phyloP scores from a whole-genome alignment of 208 protist genomes.

The Crithidia thermophila region DNA sequence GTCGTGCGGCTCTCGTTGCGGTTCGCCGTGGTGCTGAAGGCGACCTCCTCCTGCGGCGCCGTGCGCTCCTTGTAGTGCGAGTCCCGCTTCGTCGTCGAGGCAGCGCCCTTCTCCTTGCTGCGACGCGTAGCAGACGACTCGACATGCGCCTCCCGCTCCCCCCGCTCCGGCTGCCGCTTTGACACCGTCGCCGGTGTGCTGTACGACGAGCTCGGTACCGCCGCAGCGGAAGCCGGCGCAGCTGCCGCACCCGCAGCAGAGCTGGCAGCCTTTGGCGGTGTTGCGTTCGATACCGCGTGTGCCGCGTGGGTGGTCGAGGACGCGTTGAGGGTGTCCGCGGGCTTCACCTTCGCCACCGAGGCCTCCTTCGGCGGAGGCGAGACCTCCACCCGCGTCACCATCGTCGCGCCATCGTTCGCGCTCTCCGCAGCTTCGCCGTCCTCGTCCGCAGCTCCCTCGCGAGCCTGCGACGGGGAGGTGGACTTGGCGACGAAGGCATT shows the following conservation, averaged over 20 bases:
- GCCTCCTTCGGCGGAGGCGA: slow-evolving; percentile 17
- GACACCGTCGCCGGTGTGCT: slow-evolving; percentile 22
- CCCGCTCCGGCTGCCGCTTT: slow-evolving; percentile 8
- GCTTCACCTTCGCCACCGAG: background rate
- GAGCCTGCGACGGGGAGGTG: background rate
- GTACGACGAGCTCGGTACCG: background rate
- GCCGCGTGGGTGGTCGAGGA: background rate
- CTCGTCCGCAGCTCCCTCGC: background rate
- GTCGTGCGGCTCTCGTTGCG: background rate
- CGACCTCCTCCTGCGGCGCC: slow-evolving; percentile 2
- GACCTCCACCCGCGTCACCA: slow-evolving; percentile 17
- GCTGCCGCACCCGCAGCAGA: background rate
- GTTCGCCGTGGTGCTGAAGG: slow-evolving; percentile 3
- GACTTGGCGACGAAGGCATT: slow-evolving; percentile 5
- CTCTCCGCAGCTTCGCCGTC: background rate
- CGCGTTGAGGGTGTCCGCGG: background rate
- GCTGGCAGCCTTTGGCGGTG: background rate
- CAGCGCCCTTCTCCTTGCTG: background rate
- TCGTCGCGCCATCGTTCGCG: background rate
- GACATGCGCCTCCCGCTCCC: slow-evolving; percentile 4
- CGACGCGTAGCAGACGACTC: background rate
- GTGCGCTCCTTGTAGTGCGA: slow-evolving; percentile 14
- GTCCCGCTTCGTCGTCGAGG: background rate
- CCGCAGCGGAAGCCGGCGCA: background rate
- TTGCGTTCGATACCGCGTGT: background rate